These are phyloP conservation scores for Samsoniella hepiali DNA, from an alignment of 2,329 filamentous ascomycete genomes.

Conservation along the genomic window DNA sequence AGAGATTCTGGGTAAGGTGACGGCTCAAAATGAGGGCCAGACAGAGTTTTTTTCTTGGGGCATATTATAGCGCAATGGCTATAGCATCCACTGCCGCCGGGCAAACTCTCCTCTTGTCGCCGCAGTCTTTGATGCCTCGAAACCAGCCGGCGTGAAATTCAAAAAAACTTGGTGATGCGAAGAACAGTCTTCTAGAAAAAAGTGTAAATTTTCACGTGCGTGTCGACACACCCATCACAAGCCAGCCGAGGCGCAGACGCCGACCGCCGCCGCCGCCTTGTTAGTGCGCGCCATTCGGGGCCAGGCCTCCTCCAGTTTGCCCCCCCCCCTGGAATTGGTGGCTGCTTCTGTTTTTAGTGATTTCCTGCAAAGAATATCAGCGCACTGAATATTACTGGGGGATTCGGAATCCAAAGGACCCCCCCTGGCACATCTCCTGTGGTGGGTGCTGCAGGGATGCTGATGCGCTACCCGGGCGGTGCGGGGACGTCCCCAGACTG, in stretches of 20 bases:
- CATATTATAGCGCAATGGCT: constrained; percentile 10
- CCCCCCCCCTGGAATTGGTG: background rate
- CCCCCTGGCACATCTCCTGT: constrained; percentile 1
- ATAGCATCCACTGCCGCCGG: constrained; percentile 2
- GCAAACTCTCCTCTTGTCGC: no score
- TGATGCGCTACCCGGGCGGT: background rate
- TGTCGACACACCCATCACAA: constrained; percentile 8
- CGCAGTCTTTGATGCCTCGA: no score
- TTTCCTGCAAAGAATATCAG: background rate
- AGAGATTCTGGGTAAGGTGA: constrained; percentile 19
- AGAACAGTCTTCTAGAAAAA: no score
- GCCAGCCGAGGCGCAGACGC: constrained; percentile 13
- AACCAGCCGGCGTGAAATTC: no score
- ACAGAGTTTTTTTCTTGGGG: background rate
- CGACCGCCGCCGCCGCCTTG: constrained; percentile 3
- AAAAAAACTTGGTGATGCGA: no score
- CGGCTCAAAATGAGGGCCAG: constrained; percentile 1
- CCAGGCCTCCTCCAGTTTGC: background rate
- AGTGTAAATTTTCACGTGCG: constrained; percentile 11
- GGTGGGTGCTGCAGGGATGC: background rate
- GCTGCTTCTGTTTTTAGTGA: background rate
- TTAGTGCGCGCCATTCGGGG: constrained; percentile 8
- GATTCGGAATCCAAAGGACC: no score
- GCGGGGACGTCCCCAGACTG: background rate
- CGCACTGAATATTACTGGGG: no score